These are phyloP conservation scores for Astragalus membranaceus DNA, from an alignment of 306 rosid species.

Conservation along the genomic window DNA sequence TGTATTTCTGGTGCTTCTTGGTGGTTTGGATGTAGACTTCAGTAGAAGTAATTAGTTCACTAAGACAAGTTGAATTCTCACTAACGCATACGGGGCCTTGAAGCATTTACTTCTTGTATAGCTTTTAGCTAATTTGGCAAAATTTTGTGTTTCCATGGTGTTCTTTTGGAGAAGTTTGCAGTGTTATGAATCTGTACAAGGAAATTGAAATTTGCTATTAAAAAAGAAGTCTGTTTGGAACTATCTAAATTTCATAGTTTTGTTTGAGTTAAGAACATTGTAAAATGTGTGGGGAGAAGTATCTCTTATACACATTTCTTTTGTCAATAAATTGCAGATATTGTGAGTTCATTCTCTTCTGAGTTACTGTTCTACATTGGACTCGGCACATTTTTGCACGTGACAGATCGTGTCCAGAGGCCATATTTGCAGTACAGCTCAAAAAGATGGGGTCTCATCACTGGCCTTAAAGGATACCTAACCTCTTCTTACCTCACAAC, in stretches of 20 bases:
- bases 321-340: conserved; percentile 48
- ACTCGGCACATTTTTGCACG: conserved; percentile 51
- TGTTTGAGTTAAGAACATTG: background rate
- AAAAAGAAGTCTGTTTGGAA: background rate
- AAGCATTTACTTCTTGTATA: background rate
- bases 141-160: background rate
- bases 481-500: conserved; percentile 47
- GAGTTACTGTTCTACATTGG: conserved; percentile 74
- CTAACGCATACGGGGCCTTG: background rate
- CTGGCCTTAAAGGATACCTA: conserved; percentile 86
- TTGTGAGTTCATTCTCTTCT: conserved; percentile 38
- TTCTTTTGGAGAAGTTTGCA: background rate
- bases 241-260: background rate
- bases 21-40: background rate
- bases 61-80: background rate
- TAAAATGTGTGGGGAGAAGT: background rate
- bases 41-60: background rate
- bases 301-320: conserved; percentile 3
- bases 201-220: background rate
- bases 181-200: background rate
- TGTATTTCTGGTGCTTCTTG: background rate
- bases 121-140: background rate
- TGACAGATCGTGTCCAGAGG: conserved; percentile 73
- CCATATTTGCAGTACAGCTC: conserved; percentile 84
- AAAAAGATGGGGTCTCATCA: conserved; percentile 90